Evolutionary conservation across 257 asterid genomes (phyloP).

Genomic region (Capsicum chinense): DNA sequence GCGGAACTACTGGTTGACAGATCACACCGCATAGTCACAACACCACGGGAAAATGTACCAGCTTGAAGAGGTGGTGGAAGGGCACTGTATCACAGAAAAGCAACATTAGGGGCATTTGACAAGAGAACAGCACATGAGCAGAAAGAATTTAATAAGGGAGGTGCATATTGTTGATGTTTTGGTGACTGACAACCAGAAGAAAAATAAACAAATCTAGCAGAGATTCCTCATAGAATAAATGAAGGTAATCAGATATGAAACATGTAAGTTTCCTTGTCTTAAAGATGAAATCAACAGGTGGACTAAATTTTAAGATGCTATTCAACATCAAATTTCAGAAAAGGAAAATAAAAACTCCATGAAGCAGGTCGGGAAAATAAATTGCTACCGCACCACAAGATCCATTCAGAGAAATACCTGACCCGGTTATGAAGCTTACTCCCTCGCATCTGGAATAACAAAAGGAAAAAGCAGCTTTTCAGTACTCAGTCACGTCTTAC

Average conservation of each 20-base stretch:
- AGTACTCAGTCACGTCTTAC: slow-evolving; percentile 17
- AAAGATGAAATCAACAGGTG: neutral
- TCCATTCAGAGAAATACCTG: slow-evolving; percentile 56
- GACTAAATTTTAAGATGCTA: neutral
- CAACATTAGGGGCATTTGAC: slow-evolving; percentile 1
- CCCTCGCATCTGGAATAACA: slow-evolving; percentile 82
- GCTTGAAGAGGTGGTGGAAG: slow-evolving; percentile 99
- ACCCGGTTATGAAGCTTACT: slow-evolving; percentile 95
- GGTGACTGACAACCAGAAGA: slow-evolving; percentile 20
- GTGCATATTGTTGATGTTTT: neutral
- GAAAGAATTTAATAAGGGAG: slow-evolving; percentile 7
- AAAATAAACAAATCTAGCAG: slow-evolving; percentile 21
- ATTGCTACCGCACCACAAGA: neutral
- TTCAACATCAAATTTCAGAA: slow-evolving; percentile 19
- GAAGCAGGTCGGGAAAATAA: slow-evolving; percentile 16
- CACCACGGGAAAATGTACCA: slow-evolving; percentile 93
- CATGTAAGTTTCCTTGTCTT: slow-evolving; percentile 21
- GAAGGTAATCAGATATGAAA: neutral
- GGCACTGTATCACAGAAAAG: slow-evolving; percentile 60
- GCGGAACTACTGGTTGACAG: slow-evolving; percentile 89
- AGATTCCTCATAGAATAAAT: slow-evolving; percentile 10
- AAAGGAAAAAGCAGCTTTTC: slow-evolving; percentile 21
- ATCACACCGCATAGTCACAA: slow-evolving; percentile 97
- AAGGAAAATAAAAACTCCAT: slow-evolving; percentile 24
- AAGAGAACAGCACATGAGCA: slow-evolving; percentile 24